Base-by-base conservation (phyloP, 768 basidiomycete genomes). In the Cystofilobasidium bisporidii region DNA sequence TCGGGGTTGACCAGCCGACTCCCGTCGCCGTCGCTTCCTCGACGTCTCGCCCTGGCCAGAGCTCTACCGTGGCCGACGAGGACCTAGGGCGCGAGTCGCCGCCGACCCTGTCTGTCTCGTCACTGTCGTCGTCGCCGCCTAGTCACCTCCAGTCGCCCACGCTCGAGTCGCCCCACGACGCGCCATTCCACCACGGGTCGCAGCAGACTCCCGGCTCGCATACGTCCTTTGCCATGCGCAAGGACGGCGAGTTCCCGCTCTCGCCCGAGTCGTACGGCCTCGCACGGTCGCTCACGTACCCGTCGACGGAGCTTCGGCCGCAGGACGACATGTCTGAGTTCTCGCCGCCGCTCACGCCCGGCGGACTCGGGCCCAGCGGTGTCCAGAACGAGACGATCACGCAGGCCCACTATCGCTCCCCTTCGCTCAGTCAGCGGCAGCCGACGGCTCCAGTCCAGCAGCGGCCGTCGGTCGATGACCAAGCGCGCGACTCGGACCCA, bases 321-420 rank as follows among this genome's bases (percentile, higher is more conserved):
- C 20, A 1, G 2, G 53, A 56, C 53, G 63, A 64, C 11, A 17
- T 30, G 24, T 12, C 63, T 20, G 50, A 24, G 11, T 64, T 64
- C 24, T 64, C 63, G 48, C 63, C 63, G 36, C 63, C 63, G 30
- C 63, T 64, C 20, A 56, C 63, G 18, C 63, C 63, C 10, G 63
- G 53, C 12, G 33, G 24, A 5, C 50, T 22, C 9, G 28, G 26
- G 28, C 2, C 4, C 28, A 22, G 14, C 14, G 26, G 14, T n/a
- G n/a, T n/a, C n/a, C n/a, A n/a, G n/a, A n/a, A n/a, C 15, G 28
- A 56, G 53, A 32, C 26, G 28, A 5, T 32, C 26, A 22, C 53
- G 4, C 17, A 28, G 28, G 53, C 26, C n/a, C 60, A 30, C 60
- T 32, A n/a, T 26, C 40, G 40, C n/a, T 14, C 3, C 3, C 45